Evolutionary conservation across 2,329 filamentous ascomycete species (phyloP), one percentile per base, ranked within the genome.

Genomic region (Aschersonia sp.): DNA sequence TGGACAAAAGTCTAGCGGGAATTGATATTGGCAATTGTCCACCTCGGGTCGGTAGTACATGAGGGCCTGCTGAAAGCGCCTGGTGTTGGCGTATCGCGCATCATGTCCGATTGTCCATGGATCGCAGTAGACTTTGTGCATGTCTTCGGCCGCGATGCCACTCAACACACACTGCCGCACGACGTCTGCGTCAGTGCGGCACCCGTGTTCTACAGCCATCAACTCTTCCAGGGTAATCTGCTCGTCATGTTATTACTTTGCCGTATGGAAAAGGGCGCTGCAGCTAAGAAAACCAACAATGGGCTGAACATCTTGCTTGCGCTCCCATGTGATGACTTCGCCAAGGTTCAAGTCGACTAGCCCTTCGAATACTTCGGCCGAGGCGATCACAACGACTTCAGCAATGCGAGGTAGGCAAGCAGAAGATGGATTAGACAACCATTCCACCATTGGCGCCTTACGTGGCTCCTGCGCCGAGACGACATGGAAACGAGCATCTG

Each of bases 81-180:
- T 73, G 43, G 72, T 72, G 61, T 69, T 91, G 52, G 89, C 89
- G 58, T 89, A 92, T 43, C 89, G 82, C 68, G 94, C 86, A 57
- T 96, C 89, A 61, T 88, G 94, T 45, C 89, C 89, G 64, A 96
- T 94, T 1, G 89, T 94, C 89, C 89, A 96, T 9, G 87, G 88
- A 61, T 96, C 89, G 65, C 89, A 94, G 70, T 94, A 95, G 45
- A 96, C 86, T 67, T 95, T 95, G 71, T 92, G 71, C 89, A 96
- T 95, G n/a, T 50, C 45, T 5, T 44, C 31, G 30, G 20, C 40
- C 6, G 42, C 5, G 20, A 48, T 45, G 42, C 47, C 47, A 12
- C 87, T 75, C 49, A 94, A 75, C 5, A 75, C 76, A 59, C 88
- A 94, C 65, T 94, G 87, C 65, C 94, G 85, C 55, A 94, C 89